phyloP scores from a whole-genome alignment of 371 early-diverging fungal species.

The Apophysomyces trapeziformis region DNA sequence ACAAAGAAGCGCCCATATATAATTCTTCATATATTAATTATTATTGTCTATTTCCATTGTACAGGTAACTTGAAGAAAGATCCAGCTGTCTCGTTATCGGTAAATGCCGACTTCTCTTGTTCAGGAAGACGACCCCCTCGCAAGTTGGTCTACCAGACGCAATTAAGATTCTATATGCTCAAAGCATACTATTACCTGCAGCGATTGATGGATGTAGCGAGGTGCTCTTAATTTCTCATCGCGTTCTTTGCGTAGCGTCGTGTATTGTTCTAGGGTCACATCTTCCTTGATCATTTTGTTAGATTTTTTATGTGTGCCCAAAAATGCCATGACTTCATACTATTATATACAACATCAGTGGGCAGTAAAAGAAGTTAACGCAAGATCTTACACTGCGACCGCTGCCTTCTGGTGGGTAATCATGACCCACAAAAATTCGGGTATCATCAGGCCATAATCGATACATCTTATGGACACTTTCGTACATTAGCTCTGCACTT shows the following conservation, averaged over 20 bases:
- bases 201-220: slow-evolving; percentile 50
- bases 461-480: slow-evolving; percentile 50
- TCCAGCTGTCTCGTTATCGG: slow-evolving; percentile 13
- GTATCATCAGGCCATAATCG: slow-evolving; percentile 46
- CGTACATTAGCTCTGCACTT: slow-evolving; percentile 44
- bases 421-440: slow-evolving; percentile 52
- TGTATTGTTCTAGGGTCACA: slow-evolving; percentile 32
- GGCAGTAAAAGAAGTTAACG: neutral
- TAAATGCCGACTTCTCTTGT: slow-evolving; percentile 16
- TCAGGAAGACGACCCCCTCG: slow-evolving; percentile 28
- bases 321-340: slow-evolving; percentile 36
- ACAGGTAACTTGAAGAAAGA: slow-evolving; percentile 31
- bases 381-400: slow-evolving; percentile 34
- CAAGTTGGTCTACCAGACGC: slow-evolving; percentile 24
- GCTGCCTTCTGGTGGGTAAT: slow-evolving; percentile 36
- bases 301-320: slow-evolving; percentile 35
- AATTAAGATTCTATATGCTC: neutral
- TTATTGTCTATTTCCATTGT: slow-evolving; percentile 7
- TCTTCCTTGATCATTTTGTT: slow-evolving; percentile 44
- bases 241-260: slow-evolving; percentile 34
- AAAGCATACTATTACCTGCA: slow-evolving; percentile 36
- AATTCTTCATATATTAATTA: no score
- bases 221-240: slow-evolving; percentile 42
- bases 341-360: slow-evolving; percentile 14
- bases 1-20: no score